Evolutionary conservation across 176 grass and related monocot species (phyloP), one percentile per base, ranked within the genome.

Genomic region (Oryza meridionalis): DNA sequence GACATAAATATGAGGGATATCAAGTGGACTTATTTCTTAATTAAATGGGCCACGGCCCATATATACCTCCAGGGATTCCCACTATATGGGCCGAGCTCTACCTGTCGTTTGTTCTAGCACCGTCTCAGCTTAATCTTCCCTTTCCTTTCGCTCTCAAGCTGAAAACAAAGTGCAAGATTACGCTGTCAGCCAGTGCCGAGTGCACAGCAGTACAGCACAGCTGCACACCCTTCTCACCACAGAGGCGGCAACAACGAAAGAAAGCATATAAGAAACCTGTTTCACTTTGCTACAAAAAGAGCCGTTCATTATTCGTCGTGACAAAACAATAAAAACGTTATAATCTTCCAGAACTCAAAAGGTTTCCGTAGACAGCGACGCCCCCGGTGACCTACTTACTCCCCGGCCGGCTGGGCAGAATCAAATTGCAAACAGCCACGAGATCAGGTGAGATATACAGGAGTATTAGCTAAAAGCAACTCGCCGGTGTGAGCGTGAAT

Each of bases 291-390:
- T 49, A 46, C 43, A 0, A 81, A 67, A 47, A 14, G 2, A 5
- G 38, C 38, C 7, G 17, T 58, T 58, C 53, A 58, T 26, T 7
- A 15, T 40, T n/a, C 2, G 5, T 14, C 65, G 22, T n/a, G 80
- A 46, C 62, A 22, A 76, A 43, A 17, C 72, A 76, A 14, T 15
- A n/a, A 8, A 14, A 47, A 76, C 82, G 63, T 84, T 59, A 11
- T 5, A 7, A 25, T 78, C 65, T 32, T 77, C 65, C 21, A 63
- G 47, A 77, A 58, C 46, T 5, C 29, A 16, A 50, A 6, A 11
- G 32, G 46, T 69, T 35, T 42, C 12, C 32, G 45, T 12, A 40
- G 83, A 85, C 75, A 78, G 75, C 51, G 42, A 79, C 16, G 42
- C 63, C 63, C 33, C 3, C 53, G 53, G 19, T 4, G 22, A 47